Evolutionary conservation across 306 rosid genomes (phyloP).

Genomic region (Urtica urens): DNA sequence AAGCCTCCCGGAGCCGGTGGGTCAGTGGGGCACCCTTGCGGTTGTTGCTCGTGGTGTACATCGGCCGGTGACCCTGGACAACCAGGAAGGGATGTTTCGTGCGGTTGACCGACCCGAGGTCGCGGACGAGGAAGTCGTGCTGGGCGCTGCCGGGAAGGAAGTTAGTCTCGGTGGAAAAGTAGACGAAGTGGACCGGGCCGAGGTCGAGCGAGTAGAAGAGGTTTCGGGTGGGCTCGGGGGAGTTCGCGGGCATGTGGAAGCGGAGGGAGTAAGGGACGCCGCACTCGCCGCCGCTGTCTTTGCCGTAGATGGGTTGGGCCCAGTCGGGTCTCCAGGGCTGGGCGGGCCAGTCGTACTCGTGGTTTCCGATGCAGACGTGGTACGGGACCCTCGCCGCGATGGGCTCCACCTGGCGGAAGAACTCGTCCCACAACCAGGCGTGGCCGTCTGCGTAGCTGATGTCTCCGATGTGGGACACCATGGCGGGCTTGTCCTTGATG

Average conservation of each 20-base stretch:
- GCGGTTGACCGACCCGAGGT: conserved; percentile 64
- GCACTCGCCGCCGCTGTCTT: conserved; percentile 93
- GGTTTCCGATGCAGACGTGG: conserved; percentile 91
- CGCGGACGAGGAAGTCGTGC: conserved; percentile 55
- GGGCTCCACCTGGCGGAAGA: conserved; percentile 64
- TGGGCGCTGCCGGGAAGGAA: conserved; percentile 65
- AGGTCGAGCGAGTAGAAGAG: conserved; percentile 73
- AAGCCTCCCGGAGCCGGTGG: conserved; percentile 54
- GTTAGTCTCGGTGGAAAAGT: conserved; percentile 78
- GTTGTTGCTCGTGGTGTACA: conserved; percentile 82
- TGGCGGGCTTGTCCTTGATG: conserved; percentile 70
- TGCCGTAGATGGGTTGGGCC: conserved; percentile 45
- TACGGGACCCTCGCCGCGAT: conserved; percentile 62
- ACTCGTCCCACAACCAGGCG: conserved; percentile 81
- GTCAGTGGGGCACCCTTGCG: conserved; percentile 44
- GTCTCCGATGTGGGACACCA: conserved; percentile 84
- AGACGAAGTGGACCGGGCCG: conserved; percentile 76
- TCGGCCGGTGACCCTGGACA: conserved; percentile 83
- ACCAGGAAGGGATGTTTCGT: conserved; percentile 61
- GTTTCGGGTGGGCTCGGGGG: conserved; percentile 64
- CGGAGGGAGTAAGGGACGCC: conserved; percentile 79
- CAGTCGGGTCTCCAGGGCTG: conserved; percentile 86
- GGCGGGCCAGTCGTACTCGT: conserved; percentile 74
- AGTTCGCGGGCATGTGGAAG: conserved; percentile 93
- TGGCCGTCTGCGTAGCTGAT: conserved; percentile 90